Evolutionary conservation across 306 rosid genomes (phyloP), one percentile per base, ranked within the genome.

Genomic region (Dalbergia oliveri): DNA sequence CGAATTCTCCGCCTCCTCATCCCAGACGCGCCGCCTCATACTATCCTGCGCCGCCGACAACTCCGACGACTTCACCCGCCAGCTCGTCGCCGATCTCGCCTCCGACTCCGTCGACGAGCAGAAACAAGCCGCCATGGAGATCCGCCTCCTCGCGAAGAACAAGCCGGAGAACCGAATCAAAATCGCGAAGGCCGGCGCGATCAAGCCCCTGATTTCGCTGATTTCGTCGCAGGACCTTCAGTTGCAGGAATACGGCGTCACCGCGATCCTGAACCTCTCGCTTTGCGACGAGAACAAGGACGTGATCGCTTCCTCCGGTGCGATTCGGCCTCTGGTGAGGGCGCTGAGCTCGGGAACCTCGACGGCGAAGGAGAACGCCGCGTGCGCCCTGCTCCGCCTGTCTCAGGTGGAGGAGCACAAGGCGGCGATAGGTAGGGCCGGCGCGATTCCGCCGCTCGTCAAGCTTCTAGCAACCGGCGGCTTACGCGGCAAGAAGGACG

Each of bases 71-170:
- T 73, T 91, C 33, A 90, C 90, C 78, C 92, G 47, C 1, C 97
- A 90, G 67, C 97, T 95, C 6, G 97, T 95, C 19, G 75, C 86
- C 68, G 89, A 82, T 77, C 91, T 93, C 21, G 85, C 86, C 54
- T 92, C 98, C 77, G 67, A 87, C 79, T 93, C 99, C 49, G 49
- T 79, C 69, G 97, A 90, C 14, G 98, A 90, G 41, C 94, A 91
- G 71, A 95, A 95, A 76, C 99, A 95, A 49, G 97, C 99, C 39
- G 99, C 97, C 37, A 83, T 93, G 98, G 96, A 91, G 87, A 89
- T 95, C 87, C 89, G 99, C 10, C 89, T 95, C 8, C 94, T 95
- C 18, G 97, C 98, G 6, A 95, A 95, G 74, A 91, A 95, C 79
- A 93, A 90, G 23, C 79, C 93, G 0, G 99, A 95, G 35, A 93